Percentiles rank a stretch among this genome's conserved stretches.
Evolutionary conservation across 1,139 yeast genomes (phyloP).

Genomic region (Saccharomyces hybrid): DNA sequence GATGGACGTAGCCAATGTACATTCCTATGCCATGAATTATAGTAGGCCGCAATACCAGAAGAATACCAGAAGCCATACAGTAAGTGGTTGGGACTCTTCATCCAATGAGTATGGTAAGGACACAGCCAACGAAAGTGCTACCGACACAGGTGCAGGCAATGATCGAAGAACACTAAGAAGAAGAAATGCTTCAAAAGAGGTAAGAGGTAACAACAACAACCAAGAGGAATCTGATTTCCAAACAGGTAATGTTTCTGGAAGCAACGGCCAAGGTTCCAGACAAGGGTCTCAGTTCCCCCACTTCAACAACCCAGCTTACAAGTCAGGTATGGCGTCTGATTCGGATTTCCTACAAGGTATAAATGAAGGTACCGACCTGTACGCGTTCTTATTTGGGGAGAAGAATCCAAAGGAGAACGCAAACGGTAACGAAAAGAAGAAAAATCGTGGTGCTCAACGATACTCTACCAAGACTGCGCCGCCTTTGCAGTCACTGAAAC

Average conservation of each 20-base stretch:
- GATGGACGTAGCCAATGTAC: conserved; percentile 72
- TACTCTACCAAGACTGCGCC: conserved; percentile 32
- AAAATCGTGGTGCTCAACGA: conserved; percentile 25
- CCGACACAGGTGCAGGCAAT: conserved; percentile 22
- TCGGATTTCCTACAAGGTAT: conserved; percentile 28
- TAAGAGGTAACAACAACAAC: conserved; percentile 11
- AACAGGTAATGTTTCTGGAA: conserved; percentile 9
- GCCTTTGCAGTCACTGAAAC: conserved; percentile 26
- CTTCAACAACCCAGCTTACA: conserved; percentile 6
- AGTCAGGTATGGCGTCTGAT: conserved; percentile 21
- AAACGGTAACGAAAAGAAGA: conserved; percentile 17
- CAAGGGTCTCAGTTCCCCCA: conserved; percentile 6
- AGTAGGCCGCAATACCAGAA: conserved; percentile 33
- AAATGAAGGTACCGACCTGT: conserved; percentile 29
- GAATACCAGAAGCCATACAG: conserved; percentile 29
- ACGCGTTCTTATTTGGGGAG: conserved; percentile 27
- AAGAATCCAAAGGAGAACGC: conserved; percentile 13
- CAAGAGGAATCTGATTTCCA: conserved; percentile 23
- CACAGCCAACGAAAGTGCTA: conserved; percentile 27
- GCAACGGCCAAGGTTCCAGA: conserved; percentile 4
- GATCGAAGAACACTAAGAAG: conserved; percentile 30
- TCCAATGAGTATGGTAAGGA: conserved; percentile 30
- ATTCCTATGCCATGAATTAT: conserved; percentile 41
- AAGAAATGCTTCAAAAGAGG: conserved; percentile 19
- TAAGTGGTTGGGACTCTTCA: conserved; percentile 31